phyloP scores from a whole-genome alignment of 495 filamentous ascomycete species.

The Hypoxylon fuscum region DNA sequence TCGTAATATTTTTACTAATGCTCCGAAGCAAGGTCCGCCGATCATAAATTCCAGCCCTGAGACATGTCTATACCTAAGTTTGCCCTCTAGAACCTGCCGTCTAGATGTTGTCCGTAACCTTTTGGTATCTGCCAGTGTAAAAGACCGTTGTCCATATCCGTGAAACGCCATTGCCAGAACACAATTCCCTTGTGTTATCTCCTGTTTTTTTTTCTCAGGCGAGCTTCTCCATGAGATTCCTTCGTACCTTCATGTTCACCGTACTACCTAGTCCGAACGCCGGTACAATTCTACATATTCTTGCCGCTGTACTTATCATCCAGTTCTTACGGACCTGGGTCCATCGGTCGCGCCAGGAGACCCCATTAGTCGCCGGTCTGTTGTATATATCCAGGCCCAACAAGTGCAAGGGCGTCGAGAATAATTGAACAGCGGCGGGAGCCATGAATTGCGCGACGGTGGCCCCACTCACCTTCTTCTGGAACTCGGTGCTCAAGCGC shows the following conservation, averaged over 20 bases:
- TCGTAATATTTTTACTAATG: constrained; percentile 4
- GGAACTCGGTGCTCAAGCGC: constrained; percentile 59
- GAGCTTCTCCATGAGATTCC: constrained; percentile 56
- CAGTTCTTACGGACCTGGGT: constrained; percentile 77
- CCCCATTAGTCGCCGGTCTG: constrained; percentile 57
- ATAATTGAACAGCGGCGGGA: constrained; percentile 81
- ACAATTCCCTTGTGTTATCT: constrained; percentile 4
- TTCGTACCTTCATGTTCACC: constrained; percentile 79
- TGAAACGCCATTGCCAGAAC: constrained; percentile 17
- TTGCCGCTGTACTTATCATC: constrained; percentile 75
- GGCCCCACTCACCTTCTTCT: constrained; percentile 52
- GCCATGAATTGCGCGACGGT: constrained; percentile 81
- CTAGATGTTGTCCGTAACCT: background rate
- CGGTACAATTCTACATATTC: constrained; percentile 91
- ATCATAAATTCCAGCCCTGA: background rate
- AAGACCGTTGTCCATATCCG: constrained; percentile 3
- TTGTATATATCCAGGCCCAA: constrained; percentile 93
- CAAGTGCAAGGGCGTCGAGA: constrained; percentile 88
- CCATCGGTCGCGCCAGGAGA: constrained; percentile 65
- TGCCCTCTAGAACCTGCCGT: background rate
- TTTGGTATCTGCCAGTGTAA: constrained; percentile 13
- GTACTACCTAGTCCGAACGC: constrained; percentile 95
- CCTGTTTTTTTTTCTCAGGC: constrained; percentile 27
- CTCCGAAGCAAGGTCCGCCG: background rate
- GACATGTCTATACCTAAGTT: background rate